Percentiles rank a stretch among this genome's conserved stretches.
phyloP scores from a whole-genome alignment of 768 basidiomycete species.

The Hydnum rufescens region DNA sequence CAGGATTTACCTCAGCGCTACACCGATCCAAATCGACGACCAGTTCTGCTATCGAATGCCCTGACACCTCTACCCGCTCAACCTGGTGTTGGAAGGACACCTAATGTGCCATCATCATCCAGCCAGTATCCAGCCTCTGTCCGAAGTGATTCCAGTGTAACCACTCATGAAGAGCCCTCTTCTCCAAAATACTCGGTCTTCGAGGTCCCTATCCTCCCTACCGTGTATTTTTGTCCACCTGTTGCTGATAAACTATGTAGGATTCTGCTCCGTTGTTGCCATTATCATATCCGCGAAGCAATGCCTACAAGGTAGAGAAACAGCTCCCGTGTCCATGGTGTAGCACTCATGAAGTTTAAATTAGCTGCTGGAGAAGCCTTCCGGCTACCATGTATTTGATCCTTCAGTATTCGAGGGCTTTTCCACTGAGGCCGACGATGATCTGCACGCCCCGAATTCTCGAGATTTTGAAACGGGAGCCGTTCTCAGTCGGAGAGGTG shows the following conservation, averaged over 20 bases:
- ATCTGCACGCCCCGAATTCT: neutral
- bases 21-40: neutral
- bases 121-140: too few species aligned
- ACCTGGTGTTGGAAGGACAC: neutral
- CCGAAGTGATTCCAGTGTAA: too few species aligned
- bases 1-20: neutral
- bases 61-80: neutral
- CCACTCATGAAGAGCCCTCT: too few species aligned
- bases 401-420: neutral
- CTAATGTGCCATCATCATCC: too few species aligned
- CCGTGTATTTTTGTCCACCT: too few species aligned
- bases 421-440: neutral
- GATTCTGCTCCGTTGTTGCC: neutral
- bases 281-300: neutral
- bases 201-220: too few species aligned
- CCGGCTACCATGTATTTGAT: neutral
- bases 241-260: neutral
- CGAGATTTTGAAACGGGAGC: slow-evolving; percentile 5
- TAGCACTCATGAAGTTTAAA: neutral
- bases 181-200: too few species aligned
- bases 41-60: neutral
- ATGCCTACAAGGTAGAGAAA: neutral
- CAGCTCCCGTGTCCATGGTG: neutral
- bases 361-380: neutral
- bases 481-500: slow-evolving; percentile 14